phyloP scores from a whole-genome alignment of 2,329 filamentous ascomycete genomes.

The Chrysoporthe austroafricana region DNA sequence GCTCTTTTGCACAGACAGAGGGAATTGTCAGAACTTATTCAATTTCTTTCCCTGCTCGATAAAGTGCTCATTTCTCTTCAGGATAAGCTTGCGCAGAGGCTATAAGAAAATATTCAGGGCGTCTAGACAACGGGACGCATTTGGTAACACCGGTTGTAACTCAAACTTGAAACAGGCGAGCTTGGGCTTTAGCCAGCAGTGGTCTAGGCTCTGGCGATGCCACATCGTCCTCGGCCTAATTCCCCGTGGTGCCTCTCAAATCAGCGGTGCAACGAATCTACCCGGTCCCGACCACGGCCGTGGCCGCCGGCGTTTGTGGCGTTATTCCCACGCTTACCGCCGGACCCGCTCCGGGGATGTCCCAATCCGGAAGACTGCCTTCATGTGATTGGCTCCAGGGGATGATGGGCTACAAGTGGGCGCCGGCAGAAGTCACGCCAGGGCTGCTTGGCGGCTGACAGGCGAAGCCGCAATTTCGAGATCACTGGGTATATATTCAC shows the following conservation, averaged over 20 bases:
- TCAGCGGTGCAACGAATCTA: neutral
- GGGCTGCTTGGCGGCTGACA: neutral
- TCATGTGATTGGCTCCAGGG: neutral
- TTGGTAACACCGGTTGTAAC: too few species aligned
- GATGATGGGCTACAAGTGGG: neutral
- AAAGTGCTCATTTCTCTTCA: too few species aligned
- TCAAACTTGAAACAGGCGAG: too few species aligned
- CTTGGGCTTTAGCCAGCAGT: too few species aligned
- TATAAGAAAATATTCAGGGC: too few species aligned
- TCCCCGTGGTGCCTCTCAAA: neutral
- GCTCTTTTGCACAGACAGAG: too few species aligned
- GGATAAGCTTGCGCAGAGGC: too few species aligned
- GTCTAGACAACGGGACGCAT: too few species aligned
- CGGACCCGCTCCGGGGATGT: neutral
- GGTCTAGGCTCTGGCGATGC: too few species aligned
- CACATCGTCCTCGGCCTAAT: neutral
- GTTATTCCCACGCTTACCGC: slow-evolving; percentile 5
- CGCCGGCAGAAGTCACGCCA: neutral
- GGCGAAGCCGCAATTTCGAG: neutral
- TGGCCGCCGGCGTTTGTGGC: slow-evolving; percentile 2
- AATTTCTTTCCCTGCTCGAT: too few species aligned
- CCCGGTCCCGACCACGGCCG: neutral
- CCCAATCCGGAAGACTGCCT: neutral
- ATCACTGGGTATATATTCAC: neutral
- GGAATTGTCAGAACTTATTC: too few species aligned